A percentile compares a stretch with the other conserved stretches of the same genome.
Conservation (phyloP, 2,329 filamentous ascomycete genomes). For the Xylariaceae sp. region DNA sequence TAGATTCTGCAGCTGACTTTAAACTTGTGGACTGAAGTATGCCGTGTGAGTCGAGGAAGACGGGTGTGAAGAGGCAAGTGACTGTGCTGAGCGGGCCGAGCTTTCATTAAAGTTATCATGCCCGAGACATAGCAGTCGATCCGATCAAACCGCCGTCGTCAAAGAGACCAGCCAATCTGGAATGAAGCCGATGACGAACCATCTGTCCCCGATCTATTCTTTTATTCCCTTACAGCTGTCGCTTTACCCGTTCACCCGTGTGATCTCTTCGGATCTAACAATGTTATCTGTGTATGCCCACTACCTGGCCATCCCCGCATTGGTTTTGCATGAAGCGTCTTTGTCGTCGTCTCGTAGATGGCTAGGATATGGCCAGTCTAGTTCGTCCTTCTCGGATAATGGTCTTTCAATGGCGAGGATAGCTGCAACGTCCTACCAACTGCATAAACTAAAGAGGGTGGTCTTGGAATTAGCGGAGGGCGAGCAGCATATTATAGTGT, state of each 20-base stretch:
- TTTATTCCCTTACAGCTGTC: not conserved
- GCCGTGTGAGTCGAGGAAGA: not conserved
- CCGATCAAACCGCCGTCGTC: not conserved
- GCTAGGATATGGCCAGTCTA: not conserved
- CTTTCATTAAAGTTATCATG: conserved; percentile 10
- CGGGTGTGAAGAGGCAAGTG: not conserved
- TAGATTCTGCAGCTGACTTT: not conserved
- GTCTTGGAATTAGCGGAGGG: conserved; percentile 9
- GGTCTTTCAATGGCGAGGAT: not conserved
- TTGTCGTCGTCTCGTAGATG: not conserved
- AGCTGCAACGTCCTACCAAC: conserved; percentile 27
- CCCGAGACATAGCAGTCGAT: conserved; percentile 2
- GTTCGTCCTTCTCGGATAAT: not conserved
- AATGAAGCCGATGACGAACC: not conserved
- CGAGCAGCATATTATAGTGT: conserved; percentile 19
- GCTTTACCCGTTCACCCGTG: not conserved
- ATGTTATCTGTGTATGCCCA: not conserved
- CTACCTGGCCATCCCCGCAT: not conserved
- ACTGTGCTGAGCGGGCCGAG: conserved; percentile 19
- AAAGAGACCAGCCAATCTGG: not conserved
- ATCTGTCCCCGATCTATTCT: not conserved
- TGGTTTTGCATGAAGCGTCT: not conserved
- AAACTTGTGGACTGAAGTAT: not conserved
- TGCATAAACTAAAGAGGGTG: conserved; percentile 23
- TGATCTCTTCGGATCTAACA: not conserved